These are phyloP conservation scores for Silybum marianum DNA, from an alignment of 129 eudicot genomes.

Conservation along the genomic window DNA sequence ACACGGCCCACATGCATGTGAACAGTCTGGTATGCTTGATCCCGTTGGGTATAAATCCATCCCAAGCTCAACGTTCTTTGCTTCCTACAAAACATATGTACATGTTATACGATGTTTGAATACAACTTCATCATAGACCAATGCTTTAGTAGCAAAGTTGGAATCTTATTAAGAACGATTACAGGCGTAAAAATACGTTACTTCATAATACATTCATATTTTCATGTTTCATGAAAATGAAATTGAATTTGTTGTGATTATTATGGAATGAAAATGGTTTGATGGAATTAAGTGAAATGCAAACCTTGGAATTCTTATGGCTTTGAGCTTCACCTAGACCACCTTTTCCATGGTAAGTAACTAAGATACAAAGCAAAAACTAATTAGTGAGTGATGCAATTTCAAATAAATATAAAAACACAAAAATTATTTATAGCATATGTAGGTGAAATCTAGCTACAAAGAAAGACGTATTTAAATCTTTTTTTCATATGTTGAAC, in stretches of 20 bases:
- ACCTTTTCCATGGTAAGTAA: slow-evolving; percentile 43
- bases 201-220: background rate
- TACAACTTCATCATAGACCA: background rate
- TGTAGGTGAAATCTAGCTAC: background rate
- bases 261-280: background rate
- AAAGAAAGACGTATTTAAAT: background rate
- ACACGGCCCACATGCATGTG: slow-evolving; percentile 93
- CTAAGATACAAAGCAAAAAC: slow-evolving; percentile 30
- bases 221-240: background rate
- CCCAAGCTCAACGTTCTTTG: slow-evolving; percentile 43
- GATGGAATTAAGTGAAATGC: slow-evolving; percentile 1
- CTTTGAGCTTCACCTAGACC: slow-evolving; percentile 26
- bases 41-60: slow-evolving; percentile 89
- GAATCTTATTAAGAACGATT: background rate
- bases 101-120: background rate
- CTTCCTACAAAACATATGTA: slow-evolving; percentile 23
- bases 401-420: background rate
- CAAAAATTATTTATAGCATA: background rate
- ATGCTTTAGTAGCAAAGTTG: background rate
- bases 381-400: background rate
- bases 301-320: slow-evolving; percentile 41
- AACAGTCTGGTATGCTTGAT: slow-evolving; percentile 90
- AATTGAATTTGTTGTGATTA: background rate
- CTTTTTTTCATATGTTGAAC: background rate
- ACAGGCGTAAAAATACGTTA: background rate